Conservation (phyloP, 1,139 yeast genomes). For the Nakaseomyces nivariensis region DNA sequence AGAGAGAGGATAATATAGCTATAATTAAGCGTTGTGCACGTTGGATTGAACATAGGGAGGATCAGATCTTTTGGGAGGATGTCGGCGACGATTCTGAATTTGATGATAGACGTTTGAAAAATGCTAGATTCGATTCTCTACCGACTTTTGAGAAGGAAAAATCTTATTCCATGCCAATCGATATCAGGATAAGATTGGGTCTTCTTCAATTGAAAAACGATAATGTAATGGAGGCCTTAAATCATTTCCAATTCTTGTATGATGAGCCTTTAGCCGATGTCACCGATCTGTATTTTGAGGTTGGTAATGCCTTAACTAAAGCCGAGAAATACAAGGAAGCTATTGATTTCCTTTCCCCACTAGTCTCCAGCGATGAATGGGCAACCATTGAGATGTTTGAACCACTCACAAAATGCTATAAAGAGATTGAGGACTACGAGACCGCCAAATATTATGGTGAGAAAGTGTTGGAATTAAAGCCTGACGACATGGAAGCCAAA, state of each 20-base stretch:
- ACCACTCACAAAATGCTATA: slow-evolving; percentile 67
- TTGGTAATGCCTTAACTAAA: slow-evolving; percentile 64
- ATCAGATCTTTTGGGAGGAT: slow-evolving; percentile 81
- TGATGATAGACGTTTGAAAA: slow-evolving; percentile 52
- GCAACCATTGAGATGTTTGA: slow-evolving; percentile 43
- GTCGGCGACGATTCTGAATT: slow-evolving; percentile 69
- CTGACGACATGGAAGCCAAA: slow-evolving; percentile 60
- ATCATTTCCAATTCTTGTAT: slow-evolving; percentile 54
- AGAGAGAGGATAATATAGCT: slow-evolving; percentile 50
- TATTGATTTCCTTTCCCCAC: slow-evolving; percentile 47
- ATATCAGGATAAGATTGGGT: slow-evolving; percentile 75
- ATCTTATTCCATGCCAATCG: slow-evolving; percentile 59
- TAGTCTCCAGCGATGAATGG: slow-evolving; percentile 42
- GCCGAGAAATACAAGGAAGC: slow-evolving; percentile 68
- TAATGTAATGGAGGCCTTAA: slow-evolving; percentile 58
- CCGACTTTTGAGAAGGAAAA: slow-evolving; percentile 34
- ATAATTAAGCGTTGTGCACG: slow-evolving; percentile 64
- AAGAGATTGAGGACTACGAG: slow-evolving; percentile 59
- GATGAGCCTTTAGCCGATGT: slow-evolving; percentile 50
- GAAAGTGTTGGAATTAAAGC: slow-evolving; percentile 47
- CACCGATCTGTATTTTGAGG: slow-evolving; percentile 65
- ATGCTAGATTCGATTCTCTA: slow-evolving; percentile 34
- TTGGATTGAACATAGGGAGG: slow-evolving; percentile 67
- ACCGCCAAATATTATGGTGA: slow-evolving; percentile 61
- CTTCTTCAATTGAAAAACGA: slow-evolving; percentile 57